These are phyloP conservation scores for Thuidium tamariscinum DNA, from an alignment of 225 moss, liverwort and hornwort genomes.

Conservation along the genomic window DNA sequence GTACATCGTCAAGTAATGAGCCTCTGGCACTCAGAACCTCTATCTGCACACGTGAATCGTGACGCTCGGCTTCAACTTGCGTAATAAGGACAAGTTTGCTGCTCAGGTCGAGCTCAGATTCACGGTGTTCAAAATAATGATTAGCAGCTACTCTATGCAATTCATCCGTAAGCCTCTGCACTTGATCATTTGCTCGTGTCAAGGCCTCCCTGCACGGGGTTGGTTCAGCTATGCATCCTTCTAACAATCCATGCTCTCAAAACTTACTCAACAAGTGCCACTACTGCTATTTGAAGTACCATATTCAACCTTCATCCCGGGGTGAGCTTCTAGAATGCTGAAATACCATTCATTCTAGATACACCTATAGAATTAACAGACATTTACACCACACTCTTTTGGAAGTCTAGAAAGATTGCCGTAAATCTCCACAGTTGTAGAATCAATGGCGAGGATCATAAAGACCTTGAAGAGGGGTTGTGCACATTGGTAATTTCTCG, in stretches of 20 bases:
- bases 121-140: constrained; percentile 24
- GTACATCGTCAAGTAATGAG: constrained; percentile 71
- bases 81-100: constrained; percentile 41
- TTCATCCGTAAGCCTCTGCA: constrained; percentile 66
- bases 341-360: not conserved
- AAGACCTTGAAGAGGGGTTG: not conserved
- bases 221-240: constrained; percentile 26
- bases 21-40: constrained; percentile 73
- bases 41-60: constrained; percentile 52
- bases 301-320: not conserved
- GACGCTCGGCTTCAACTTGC: constrained; percentile 52
- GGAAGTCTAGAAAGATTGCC: not conserved
- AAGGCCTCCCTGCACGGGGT: constrained; percentile 64
- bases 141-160: constrained; percentile 40
- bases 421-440: not conserved
- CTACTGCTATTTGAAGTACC: not conserved
- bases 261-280: not conserved
- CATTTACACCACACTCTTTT: not conserved
- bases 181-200: constrained; percentile 74
- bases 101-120: constrained; percentile 35
- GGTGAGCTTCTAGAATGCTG: not conserved
- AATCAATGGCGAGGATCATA: not conserved
- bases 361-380: not conserved
- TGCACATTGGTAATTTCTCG: not conserved
- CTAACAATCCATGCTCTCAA: not conserved